Percentiles rank a stretch among this genome's conserved stretches.
phyloP scores from a whole-genome alignment of 2,329 filamentous ascomycete genomes.

The Pyrenophora seminiperda region DNA sequence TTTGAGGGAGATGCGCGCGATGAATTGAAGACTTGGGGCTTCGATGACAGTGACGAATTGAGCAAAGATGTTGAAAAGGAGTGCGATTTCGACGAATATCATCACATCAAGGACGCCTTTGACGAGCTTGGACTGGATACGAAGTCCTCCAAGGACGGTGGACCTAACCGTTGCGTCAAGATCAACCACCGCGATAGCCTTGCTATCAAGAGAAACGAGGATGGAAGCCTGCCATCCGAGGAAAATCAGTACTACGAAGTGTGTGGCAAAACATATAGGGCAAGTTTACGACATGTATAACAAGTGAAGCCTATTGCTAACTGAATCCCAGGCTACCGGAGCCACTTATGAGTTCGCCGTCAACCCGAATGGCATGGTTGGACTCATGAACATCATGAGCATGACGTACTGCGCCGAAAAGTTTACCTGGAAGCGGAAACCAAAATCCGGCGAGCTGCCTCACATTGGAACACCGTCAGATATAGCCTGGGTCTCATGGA shows the following conservation, averaged over 20 bases:
- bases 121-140: slow-evolving; percentile 15
- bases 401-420: slow-evolving; percentile 10
- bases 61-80: slow-evolving; percentile 9
- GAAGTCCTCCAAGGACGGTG: slow-evolving; percentile 9
- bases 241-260: slow-evolving; percentile 16
- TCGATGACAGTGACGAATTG: slow-evolving; percentile 9
- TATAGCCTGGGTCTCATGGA: slow-evolving; percentile 20
- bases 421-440: slow-evolving; percentile 9
- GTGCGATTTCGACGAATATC: slow-evolving; percentile 19
- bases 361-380: slow-evolving; percentile 7
- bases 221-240: slow-evolving; percentile 9
- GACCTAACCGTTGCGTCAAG: slow-evolving; percentile 16
- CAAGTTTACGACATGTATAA: neutral
- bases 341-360: slow-evolving; percentile 13
- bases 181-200: slow-evolving; percentile 15
- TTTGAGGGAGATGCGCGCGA: slow-evolving; percentile 13
- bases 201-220: slow-evolving; percentile 12
- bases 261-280: slow-evolving; percentile 14
- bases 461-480: slow-evolving; percentile 13
- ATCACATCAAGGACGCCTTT: slow-evolving; percentile 14
- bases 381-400: slow-evolving; percentile 14
- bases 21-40: slow-evolving; percentile 16
- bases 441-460: slow-evolving; percentile 6
- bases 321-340: slow-evolving; percentile 5
- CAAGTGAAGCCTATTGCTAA: neutral